Evolutionary conservation across 176 grass and related monocot species (phyloP), one percentile per base, ranked within the genome.

Genomic region (Metroxylon sagu): DNA sequence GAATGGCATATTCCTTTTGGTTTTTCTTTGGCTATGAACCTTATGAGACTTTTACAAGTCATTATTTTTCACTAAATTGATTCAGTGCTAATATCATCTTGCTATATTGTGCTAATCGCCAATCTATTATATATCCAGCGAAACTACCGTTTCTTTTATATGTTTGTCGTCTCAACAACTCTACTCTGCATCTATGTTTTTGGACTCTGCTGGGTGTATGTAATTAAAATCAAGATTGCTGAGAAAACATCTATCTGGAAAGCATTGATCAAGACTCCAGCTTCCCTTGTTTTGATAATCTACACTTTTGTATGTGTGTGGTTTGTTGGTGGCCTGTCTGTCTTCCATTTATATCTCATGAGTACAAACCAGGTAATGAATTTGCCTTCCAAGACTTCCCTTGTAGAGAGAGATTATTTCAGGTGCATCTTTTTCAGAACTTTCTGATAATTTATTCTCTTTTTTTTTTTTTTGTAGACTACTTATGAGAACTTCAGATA

Each of bases 401-500:
- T n/a, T 15, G 5, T 56, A 3, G 51, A 25, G 16, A 21, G 4
- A 43, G 35, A 43, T 67, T 56, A 21, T 5, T 35, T n/a, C 18
- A 23, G 31, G 26, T 25, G 16, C 5, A 31, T n/a, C 12, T 18
- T 68, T 3, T 56, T 12, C 18, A 5, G 26, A 19, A 18, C 14
- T 19, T 16, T 1, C 6, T 16, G 26, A 56, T 28, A 16, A 50
- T 10, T 4, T 21, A 10, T 19, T 55, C 29, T 56, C 16, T 39
- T 19, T 43, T 29, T 3, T 23, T 2, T 39, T 19, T 43, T 29
- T 3, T 23, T 0, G 27, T n/a, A 68, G 65, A 68, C 65, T 35
- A 68, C 65, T 16, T 68, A 68, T 43, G 65, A 68, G 52, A 68
- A 68, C 65, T 68, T 68, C 65, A 68, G 65, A 56, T 68, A 68